These are phyloP conservation scores for Tubosaeta brunneosetosa DNA, from an alignment of 768 basidiomycete species.

Conservation along the genomic window DNA sequence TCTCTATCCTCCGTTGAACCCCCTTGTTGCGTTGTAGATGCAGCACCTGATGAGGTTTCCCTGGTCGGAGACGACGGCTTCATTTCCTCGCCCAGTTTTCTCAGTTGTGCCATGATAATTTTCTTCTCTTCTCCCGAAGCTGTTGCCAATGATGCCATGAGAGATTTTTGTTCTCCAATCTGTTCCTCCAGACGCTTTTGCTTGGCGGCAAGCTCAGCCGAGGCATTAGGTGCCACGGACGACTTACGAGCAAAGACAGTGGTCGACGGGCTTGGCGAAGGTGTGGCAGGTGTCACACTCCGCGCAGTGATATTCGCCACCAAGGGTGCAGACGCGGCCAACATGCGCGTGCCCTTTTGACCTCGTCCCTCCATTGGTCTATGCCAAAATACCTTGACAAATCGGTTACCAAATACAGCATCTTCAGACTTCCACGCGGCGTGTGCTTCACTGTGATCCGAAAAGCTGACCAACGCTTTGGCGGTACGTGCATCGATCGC, in stretches of 20 bases:
- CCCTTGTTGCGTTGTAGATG: conserved; percentile 20
- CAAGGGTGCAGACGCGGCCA: conserved; percentile 77
- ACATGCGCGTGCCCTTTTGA: conserved; percentile 64
- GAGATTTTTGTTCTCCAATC: conserved; percentile 82
- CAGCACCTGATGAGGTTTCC: conserved; percentile 26
- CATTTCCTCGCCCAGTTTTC: conserved; percentile 79
- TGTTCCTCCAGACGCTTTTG: conserved; percentile 75
- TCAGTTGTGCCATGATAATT: conserved; percentile 67
- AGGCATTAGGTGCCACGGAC: conserved; percentile 30
- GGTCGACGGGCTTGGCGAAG: conserved; percentile 27
- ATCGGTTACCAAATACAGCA: conserved; percentile 91
- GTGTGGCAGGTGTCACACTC: conserved; percentile 45
- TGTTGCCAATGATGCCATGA: conserved; percentile 66
- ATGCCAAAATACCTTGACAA: conserved; percentile 96
- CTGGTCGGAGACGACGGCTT: conserved; percentile 35
- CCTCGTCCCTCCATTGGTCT: conserved; percentile 90
- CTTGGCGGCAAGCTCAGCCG: conserved; percentile 61
- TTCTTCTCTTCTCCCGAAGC: conserved; percentile 73
- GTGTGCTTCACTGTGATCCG: conserved; percentile 76
- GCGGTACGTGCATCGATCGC: conserved; percentile 71
- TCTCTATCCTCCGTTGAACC: conserved; percentile 43
- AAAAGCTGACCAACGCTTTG: conserved; percentile 87
- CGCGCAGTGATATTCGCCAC: conserved; percentile 58
- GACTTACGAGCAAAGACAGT: conserved; percentile 35
- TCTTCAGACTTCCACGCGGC: conserved; percentile 91